phyloP scores from a whole-genome alignment of 1,139 yeast species.

The Candida sp. region DNA sequence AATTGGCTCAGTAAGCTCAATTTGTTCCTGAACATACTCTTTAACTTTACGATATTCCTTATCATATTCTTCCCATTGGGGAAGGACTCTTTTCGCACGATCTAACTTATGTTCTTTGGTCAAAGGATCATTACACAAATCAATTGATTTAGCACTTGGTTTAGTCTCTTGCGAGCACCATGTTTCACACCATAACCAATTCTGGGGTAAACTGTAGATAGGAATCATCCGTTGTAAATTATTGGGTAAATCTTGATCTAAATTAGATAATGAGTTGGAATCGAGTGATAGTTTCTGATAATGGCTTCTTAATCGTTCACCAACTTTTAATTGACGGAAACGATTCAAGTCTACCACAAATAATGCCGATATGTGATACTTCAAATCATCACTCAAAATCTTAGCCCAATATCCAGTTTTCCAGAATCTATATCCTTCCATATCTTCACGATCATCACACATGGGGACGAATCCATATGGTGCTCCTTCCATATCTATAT shows the following conservation, averaged over 20 bases:
- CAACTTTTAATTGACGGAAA: conserved; percentile 67
- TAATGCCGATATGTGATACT: conserved; percentile 83
- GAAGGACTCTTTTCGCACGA: conserved; percentile 69
- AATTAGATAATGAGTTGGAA: conserved; percentile 70
- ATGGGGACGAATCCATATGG: conserved; percentile 86
- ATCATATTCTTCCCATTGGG: conserved; percentile 75
- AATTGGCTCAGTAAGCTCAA: not conserved
- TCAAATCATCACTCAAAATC: conserved; percentile 51
- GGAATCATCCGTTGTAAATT: conserved; percentile 68
- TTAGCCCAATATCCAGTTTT: conserved; percentile 87
- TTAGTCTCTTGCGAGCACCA: conserved; percentile 78
- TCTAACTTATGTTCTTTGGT: conserved; percentile 76
- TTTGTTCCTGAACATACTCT: not conserved
- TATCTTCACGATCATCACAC: conserved; percentile 79
- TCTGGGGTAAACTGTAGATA: conserved; percentile 72
- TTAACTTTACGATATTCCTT: conserved; percentile 29
- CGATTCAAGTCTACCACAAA: conserved; percentile 73
- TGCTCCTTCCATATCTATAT: conserved; percentile 67
- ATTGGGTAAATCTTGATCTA: conserved; percentile 93
- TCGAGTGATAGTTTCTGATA: conserved; percentile 82
- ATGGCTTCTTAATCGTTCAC: conserved; percentile 79
- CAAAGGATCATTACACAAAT: conserved; percentile 78
- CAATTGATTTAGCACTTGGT: conserved; percentile 69
- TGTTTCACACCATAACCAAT: conserved; percentile 93
- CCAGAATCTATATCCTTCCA: conserved; percentile 92